A percentile compares a stretch with the other conserved stretches of the same genome.
phyloP scores from a whole-genome alignment of 2,329 filamentous ascomycete genomes.

The Talaromyces albobiverticillius region DNA sequence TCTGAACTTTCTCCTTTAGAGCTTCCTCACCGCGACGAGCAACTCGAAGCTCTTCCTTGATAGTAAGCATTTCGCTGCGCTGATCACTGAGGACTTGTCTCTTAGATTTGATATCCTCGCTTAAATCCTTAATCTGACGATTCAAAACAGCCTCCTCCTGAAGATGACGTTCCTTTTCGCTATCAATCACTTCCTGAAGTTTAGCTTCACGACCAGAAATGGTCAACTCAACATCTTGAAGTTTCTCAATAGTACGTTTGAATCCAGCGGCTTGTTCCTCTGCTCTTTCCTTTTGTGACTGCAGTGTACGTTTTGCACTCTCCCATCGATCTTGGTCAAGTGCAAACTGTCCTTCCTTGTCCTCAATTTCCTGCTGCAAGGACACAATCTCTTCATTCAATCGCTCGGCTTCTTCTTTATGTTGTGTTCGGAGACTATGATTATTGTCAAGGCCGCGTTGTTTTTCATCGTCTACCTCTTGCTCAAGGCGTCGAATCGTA shows the following conservation, averaged over 20 bases:
- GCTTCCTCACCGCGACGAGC: conserved; percentile 62
- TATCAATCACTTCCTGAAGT: conserved; percentile 66
- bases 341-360: conserved; percentile 68
- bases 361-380: conserved; percentile 63
- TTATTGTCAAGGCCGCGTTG: conserved; percentile 60
- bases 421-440: conserved; percentile 56
- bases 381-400: conserved; percentile 58
- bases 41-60: conserved; percentile 68
- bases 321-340: conserved; percentile 73
- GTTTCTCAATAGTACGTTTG: conserved; percentile 67
- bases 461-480: conserved; percentile 52
- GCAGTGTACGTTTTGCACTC: conserved; percentile 61
- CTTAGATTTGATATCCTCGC: conserved; percentile 66
- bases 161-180: conserved; percentile 68
- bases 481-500: conserved; percentile 47
- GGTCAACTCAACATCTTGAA: conserved; percentile 66
- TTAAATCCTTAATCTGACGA: conserved; percentile 71
- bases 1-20: conserved; percentile 63
- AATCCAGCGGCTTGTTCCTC: conserved; percentile 66
- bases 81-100: conserved; percentile 64
- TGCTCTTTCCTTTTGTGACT: conserved; percentile 63
- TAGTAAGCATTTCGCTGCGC: conserved; percentile 62
- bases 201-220: conserved; percentile 66
- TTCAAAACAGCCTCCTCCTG: conserved; percentile 68
- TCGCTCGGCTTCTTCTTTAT: conserved; percentile 54